A percentile compares a stretch with the other conserved stretches of the same genome.
Evolutionary conservation across 2,329 filamentous ascomycete genomes (phyloP).

Genomic region (Lachnellula arida): DNA sequence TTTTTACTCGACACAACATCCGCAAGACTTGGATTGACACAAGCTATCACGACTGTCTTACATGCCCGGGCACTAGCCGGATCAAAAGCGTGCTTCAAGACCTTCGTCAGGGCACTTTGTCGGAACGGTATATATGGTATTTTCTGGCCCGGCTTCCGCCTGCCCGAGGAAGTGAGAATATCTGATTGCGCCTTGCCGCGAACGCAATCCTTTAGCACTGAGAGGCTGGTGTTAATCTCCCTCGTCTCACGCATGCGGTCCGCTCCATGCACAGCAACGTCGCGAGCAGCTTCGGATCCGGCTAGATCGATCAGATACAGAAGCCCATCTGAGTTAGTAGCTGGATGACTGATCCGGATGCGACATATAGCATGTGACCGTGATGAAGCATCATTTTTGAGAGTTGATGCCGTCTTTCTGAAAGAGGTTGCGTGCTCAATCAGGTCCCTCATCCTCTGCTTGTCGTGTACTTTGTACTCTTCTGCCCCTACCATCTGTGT

Average conservation of each 20-base stretch:
- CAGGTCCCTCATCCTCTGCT: slow-evolving; percentile 67
- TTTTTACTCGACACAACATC: slow-evolving; percentile 80
- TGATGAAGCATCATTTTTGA: slow-evolving; percentile 44
- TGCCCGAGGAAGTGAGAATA: slow-evolving; percentile 43
- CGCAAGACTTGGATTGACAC: slow-evolving; percentile 87
- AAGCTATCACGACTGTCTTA: slow-evolving; percentile 97
- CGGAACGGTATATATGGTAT: slow-evolving; percentile 74
- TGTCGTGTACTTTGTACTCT: slow-evolving; percentile 34
- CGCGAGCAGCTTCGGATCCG: slow-evolving; percentile 61
- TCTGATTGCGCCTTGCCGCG: slow-evolving; percentile 57
- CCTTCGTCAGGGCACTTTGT: slow-evolving; percentile 73
- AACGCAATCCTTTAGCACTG: slow-evolving; percentile 57
- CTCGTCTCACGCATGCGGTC: slow-evolving; percentile 83
- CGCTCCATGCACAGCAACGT: slow-evolving; percentile 86
- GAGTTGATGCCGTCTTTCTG: slow-evolving; percentile 39
- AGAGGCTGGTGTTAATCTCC: slow-evolving; percentile 97
- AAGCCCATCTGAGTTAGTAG: slow-evolving; percentile 35
- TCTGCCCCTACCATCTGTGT: slow-evolving; percentile 41
- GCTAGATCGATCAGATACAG: slow-evolving; percentile 46
- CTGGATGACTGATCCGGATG: slow-evolving; percentile 35
- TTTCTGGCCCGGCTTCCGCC: slow-evolving; percentile 46
- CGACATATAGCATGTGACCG: slow-evolving; percentile 47
- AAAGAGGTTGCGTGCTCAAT: slow-evolving; percentile 65
- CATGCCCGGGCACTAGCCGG: slow-evolving; percentile 63
- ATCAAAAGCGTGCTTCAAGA: slow-evolving; percentile 88